A percentile compares a stretch with the other conserved stretches of the same genome.
phyloP scores from a whole-genome alignment of 2,329 filamentous ascomycete species.

The Aspergillus sp. region DNA sequence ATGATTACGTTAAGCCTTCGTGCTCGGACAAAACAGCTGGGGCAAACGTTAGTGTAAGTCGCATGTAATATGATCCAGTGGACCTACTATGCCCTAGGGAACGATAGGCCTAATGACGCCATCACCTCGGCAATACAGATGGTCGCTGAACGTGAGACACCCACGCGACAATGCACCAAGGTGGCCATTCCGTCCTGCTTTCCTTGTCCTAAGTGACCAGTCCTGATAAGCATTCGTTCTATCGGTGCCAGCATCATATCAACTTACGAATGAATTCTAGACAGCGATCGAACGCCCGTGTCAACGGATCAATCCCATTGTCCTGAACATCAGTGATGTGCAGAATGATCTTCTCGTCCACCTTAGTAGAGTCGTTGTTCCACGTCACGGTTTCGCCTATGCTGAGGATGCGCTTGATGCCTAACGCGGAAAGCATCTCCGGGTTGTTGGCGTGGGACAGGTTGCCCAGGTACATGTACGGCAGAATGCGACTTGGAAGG shows the following conservation, averaged over 20 bases:
- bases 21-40: conserved; percentile 84
- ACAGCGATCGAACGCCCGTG: conserved; percentile 79
- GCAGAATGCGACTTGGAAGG: conserved; percentile 81
- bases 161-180: conserved; percentile 92
- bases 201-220: conserved; percentile 67
- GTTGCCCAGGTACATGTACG: conserved; percentile 97
- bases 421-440: conserved; percentile 73
- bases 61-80: background rate
- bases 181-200: conserved; percentile 77
- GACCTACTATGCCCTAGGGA: conserved; percentile 80
- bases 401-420: conserved; percentile 84
- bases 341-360: conserved; percentile 77
- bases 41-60: conserved; percentile 7
- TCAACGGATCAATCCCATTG: conserved; percentile 92
- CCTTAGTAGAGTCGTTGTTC: conserved; percentile 68
- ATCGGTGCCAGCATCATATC: background rate
- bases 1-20: conserved; percentile 95
- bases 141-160: conserved; percentile 91
- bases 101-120: conserved; percentile 75
- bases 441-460: conserved; percentile 92
- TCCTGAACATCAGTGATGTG: conserved; percentile 87
- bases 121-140: conserved; percentile 99
- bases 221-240: background rate
- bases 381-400: conserved; percentile 88
- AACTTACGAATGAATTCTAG: conserved; percentile 86